Evolutionary conservation across 2,329 filamentous ascomycete species (phyloP), one percentile per base, ranked within the genome.

Genomic region (Myotisia sp.): DNA sequence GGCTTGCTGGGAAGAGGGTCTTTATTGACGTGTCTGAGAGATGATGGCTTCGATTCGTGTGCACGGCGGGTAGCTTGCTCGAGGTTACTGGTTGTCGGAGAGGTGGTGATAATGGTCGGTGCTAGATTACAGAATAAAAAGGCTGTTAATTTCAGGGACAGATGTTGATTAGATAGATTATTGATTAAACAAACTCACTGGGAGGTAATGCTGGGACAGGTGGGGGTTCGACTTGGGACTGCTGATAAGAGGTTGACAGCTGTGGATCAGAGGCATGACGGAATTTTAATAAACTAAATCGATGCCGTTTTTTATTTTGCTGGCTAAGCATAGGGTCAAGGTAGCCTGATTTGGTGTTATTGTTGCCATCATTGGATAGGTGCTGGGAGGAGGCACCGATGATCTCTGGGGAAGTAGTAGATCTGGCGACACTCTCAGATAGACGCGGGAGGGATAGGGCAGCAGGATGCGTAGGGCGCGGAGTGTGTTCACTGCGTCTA

Each of bases 231-330:
- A 50, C 45, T 44, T 72, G 74, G 65, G 69, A 59, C 60, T 70
- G 52, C 47, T 79, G 71, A 53, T 78, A 85, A 34, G 79, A 78
- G 53, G 75, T 65, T 7, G 83, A 84, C 41, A 95, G 62, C 56
- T 94, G 85, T 33, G 85, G 80, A 60, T 95, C 87, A 6, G 86
- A 94, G 41, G 84, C 86, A 69, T 93, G 86, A 49, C 85, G 80
- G 55, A 90, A 85, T 51, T 79, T 77, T 60, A 93, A 64, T 56
- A 92, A 56, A 49, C 68, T 75, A 54, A 77, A 75, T 37, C 71
- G 63, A 44, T 68, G 58, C 28, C 54, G 34, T 29, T 39, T 41
- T 17, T 34, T 34, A 21, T 23, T 38, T 23, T 37, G 32, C 16
- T 33, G 38, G 24, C 29, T 17, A 24, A 36, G 10, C 14, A 26